Conservation (phyloP, 1,284 basidiomycete species). For the Cryptococcus hybrid region DNA sequence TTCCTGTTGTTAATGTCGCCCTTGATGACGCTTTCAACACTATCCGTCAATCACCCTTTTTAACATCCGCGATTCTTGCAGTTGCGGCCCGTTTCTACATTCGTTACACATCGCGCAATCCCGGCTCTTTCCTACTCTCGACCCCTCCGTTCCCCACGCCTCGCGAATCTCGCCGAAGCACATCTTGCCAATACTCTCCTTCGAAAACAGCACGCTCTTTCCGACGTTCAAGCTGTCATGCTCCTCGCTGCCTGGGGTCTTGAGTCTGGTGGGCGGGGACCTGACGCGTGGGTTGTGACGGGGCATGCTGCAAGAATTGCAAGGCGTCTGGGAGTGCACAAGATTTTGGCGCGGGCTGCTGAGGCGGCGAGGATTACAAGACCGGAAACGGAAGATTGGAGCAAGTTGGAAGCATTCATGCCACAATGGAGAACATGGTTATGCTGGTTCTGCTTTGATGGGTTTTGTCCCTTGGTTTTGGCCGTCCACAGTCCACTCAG, state of each 20-base stretch:
- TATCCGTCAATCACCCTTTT: constrained; percentile 26
- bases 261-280: constrained; percentile 29
- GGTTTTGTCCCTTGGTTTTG: constrained; percentile 35
- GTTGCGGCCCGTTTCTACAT: constrained; percentile 34
- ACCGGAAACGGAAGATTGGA: constrained; percentile 21
- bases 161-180: constrained; percentile 35
- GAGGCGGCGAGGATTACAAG: constrained; percentile 18
- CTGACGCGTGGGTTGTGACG: constrained; percentile 39
- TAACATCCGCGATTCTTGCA: constrained; percentile 32
- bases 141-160: constrained; percentile 16
- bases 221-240: constrained; percentile 40
- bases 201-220: constrained; percentile 36
- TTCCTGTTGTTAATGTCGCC: constrained; percentile 28
- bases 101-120: constrained; percentile 15
- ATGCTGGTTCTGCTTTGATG: constrained; percentile 32
- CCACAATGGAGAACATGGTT: constrained; percentile 38
- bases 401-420: constrained; percentile 25
- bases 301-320: constrained; percentile 34
- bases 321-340: constrained; percentile 28
- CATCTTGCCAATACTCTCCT: constrained; percentile 37
- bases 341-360: constrained; percentile 22
- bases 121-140: constrained; percentile 13
- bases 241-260: constrained; percentile 41
- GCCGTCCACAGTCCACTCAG: constrained; percentile 30
- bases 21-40: constrained; percentile 24